Percentiles rank a stretch among this genome's conserved stretches.
phyloP scores from a whole-genome alignment of 495 filamentous ascomycete genomes.

The Hyaloscypha hepaticicola region DNA sequence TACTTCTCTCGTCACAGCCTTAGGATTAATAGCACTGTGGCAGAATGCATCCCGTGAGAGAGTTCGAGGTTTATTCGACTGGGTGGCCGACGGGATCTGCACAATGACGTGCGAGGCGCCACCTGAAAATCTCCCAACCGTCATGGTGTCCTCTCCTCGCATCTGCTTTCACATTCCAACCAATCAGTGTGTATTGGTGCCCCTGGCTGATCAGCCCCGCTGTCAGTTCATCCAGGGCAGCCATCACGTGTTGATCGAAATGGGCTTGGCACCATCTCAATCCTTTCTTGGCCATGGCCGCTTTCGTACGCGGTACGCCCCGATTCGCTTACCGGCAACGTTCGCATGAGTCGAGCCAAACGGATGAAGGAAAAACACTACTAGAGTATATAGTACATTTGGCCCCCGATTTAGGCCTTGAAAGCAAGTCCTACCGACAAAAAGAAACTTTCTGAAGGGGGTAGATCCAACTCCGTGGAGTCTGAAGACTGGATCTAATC shows the following conservation, averaged over 20 bases:
- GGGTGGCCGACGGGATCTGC: not conserved
- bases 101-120: not conserved
- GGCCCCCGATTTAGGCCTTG: not conserved
- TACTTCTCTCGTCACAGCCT: not conserved
- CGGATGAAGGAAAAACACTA: not conserved
- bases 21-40: not conserved
- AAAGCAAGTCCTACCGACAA: not conserved
- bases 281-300: no score
- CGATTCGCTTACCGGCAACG: not conserved
- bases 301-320: no score
- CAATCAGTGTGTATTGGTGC: not conserved
- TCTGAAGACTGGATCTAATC: no score
- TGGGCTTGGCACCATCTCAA: no score
- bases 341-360: not conserved
- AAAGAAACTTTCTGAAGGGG: no score
- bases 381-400: not conserved
- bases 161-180: not conserved
- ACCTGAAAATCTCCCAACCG: not conserved
- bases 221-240: not conserved
- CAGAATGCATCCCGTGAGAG: not conserved
- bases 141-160: not conserved
- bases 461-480: no score
- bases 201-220: no score
- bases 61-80: not conserved
- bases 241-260: no score